Evolutionary conservation across 2,329 filamentous ascomycete species (phyloP).

Genomic region (Phaeoacremonium minimum): DNA sequence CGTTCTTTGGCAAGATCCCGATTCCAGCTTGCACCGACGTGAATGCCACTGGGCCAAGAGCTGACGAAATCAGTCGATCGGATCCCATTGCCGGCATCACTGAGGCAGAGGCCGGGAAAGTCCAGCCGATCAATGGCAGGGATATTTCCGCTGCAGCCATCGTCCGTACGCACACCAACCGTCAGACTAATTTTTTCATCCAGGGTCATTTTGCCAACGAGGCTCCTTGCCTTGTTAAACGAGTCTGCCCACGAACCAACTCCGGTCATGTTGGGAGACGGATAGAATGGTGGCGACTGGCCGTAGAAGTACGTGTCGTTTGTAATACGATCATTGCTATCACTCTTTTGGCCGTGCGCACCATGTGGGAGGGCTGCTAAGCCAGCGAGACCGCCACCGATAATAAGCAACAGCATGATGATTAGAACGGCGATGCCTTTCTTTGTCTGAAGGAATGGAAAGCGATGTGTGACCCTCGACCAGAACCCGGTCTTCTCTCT

Average conservation of each 20-base stretch:
- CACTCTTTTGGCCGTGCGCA: neutral
- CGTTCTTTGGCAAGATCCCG: slow-evolving; percentile 63
- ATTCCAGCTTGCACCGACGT: slow-evolving; percentile 59
- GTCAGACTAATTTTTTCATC: slow-evolving; percentile 77
- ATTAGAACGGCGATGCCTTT: slow-evolving; percentile 20
- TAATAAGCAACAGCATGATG: slow-evolving; percentile 20
- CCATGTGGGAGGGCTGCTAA: slow-evolving; percentile 22
- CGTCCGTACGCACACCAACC: slow-evolving; percentile 59
- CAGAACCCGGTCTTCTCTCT: no score
- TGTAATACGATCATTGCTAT: slow-evolving; percentile 21
- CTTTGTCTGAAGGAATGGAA: slow-evolving; percentile 23
- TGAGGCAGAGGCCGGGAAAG: slow-evolving; percentile 40
- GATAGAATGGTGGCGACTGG: slow-evolving; percentile 44
- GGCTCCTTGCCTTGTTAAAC: slow-evolving; percentile 60
- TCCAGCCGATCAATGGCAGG: slow-evolving; percentile 27
- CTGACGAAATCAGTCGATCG: slow-evolving; percentile 37
- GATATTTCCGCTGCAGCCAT: slow-evolving; percentile 43
- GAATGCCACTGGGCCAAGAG: slow-evolving; percentile 33
- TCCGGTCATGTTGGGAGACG: slow-evolving; percentile 51
- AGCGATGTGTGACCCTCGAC: slow-evolving; percentile 15
- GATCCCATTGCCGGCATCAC: slow-evolving; percentile 39
- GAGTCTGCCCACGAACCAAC: slow-evolving; percentile 64
- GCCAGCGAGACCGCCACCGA: slow-evolving; percentile 27
- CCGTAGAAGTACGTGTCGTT: slow-evolving; percentile 44
- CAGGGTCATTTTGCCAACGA: slow-evolving; percentile 70